Conservation (phyloP, 768 basidiomycete species). For the Ephemerocybe angulata region DNA sequence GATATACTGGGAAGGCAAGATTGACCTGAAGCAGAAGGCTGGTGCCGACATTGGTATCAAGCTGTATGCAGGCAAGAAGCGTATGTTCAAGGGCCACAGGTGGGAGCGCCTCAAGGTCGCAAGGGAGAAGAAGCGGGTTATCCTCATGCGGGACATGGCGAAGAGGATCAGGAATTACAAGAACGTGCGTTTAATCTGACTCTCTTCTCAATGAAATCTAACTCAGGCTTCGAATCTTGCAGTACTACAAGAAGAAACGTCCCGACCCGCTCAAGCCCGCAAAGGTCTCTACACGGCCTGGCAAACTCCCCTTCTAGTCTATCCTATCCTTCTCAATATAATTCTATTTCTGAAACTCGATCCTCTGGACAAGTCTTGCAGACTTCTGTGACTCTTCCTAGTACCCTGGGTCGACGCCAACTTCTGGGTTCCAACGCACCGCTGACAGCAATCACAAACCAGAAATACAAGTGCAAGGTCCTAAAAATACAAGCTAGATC, state of each 20-base stretch:
- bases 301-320: conserved; percentile 59
- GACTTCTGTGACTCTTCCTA: too few relatives aligned
- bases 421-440: too few relatives aligned
- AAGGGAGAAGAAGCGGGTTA: conserved; percentile 43
- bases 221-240: conserved; percentile 9
- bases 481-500: too few relatives aligned
- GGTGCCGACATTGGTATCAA: conserved; percentile 57
- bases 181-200: conserved; percentile 42
- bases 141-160: conserved; percentile 68
- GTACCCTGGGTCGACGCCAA: too few relatives aligned
- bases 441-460: too few relatives aligned
- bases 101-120: conserved; percentile 64
- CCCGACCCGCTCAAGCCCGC: conserved; percentile 59
- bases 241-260: conserved; percentile 49
- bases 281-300: conserved; percentile 38
- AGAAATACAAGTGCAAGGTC: too few relatives aligned
- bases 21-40: conserved; percentile 38
- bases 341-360: too few relatives aligned
- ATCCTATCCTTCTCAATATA: conserved; percentile 10
- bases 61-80: conserved; percentile 71
- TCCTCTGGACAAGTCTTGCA: too few relatives aligned
- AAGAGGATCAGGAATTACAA: conserved; percentile 65
- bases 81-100: conserved; percentile 93
- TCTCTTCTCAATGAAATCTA: conserved; percentile 3
- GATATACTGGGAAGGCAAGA: conserved; percentile 40